Evolutionary conservation across 306 rosid genomes (phyloP).

Genomic region (Prunus kanzakura): DNA sequence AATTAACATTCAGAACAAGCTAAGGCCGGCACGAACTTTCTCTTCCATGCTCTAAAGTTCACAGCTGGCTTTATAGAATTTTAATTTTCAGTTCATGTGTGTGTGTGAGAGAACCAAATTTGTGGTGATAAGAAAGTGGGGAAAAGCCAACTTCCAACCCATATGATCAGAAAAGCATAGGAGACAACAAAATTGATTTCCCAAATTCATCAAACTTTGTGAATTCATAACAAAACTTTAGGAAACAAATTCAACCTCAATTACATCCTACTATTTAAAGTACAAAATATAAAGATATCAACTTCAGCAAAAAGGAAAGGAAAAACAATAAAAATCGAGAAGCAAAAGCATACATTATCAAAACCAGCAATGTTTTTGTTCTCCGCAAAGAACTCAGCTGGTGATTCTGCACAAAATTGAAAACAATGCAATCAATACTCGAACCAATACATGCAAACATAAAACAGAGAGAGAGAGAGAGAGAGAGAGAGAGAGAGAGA

Average conservation of each 20-base stretch:
- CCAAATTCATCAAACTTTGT: background rate
- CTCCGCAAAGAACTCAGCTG: constrained; percentile 94
- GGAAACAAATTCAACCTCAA: background rate
- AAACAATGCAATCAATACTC: background rate
- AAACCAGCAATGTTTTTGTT: constrained; percentile 97
- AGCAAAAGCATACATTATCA: constrained; percentile 58
- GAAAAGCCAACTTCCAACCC: background rate
- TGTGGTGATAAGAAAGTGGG: too few species aligned
- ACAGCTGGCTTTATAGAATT: background rate
- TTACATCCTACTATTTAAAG: background rate
- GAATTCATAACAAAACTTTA: background rate
- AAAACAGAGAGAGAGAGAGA: background rate
- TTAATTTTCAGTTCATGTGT: background rate
- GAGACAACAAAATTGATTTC: too few species aligned
- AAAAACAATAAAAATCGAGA: background rate
- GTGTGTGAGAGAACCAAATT: background rate
- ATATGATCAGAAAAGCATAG: background rate
- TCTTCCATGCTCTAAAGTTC: background rate
- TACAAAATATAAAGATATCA: background rate
- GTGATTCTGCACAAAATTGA: constrained; percentile 57
- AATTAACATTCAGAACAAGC: background rate
- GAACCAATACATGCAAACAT: background rate
- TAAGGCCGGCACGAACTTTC: background rate
- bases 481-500: background rate
- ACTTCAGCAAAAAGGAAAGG: background rate